Conservation (phyloP, 2,329 filamentous ascomycete genomes). For the Aspergillus brasiliensis region DNA sequence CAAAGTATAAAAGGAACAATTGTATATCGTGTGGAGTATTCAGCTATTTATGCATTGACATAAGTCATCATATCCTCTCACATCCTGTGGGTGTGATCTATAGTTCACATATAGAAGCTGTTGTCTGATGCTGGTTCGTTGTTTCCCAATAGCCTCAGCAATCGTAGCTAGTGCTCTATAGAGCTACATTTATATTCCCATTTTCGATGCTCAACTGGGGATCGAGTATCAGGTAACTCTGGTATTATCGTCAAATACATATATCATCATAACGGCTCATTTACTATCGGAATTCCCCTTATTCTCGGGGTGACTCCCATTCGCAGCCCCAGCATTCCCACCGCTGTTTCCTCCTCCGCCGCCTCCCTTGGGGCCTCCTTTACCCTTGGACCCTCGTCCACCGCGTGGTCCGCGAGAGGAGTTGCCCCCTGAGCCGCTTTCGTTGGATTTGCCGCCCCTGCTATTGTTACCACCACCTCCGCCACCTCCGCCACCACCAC, state of each 20-base stretch:
- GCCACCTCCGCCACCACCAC: neutral
- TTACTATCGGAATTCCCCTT: slow-evolving; percentile 18
- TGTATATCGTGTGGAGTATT: too few relatives aligned
- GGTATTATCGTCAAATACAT: slow-evolving; percentile 15
- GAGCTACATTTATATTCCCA: too few relatives aligned
- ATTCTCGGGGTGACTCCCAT: slow-evolving; percentile 12
- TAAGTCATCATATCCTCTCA: too few relatives aligned
- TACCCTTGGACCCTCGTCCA: slow-evolving; percentile 21
- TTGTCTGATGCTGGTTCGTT: too few relatives aligned
- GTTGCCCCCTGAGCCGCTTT: slow-evolving; percentile 19
- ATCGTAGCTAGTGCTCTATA: too few relatives aligned
- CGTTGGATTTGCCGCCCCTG: slow-evolving; percentile 14
- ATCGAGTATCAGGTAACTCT: neutral
- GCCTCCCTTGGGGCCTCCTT: slow-evolving; percentile 17
- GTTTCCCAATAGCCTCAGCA: too few relatives aligned
- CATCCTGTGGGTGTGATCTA: too few relatives aligned
- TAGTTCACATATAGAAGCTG: too few relatives aligned
- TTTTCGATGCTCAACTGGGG: too few relatives aligned
- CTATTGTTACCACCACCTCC: slow-evolving; percentile 11
- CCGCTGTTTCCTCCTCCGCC: slow-evolving; percentile 6
- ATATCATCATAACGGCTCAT: slow-evolving; percentile 15
- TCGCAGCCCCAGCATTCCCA: slow-evolving; percentile 3
- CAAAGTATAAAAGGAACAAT: too few relatives aligned
- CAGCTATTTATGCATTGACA: too few relatives aligned
- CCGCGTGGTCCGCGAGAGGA: slow-evolving; percentile 24